These are phyloP conservation scores for Thymus quinquecostatus DNA, from an alignment of 257 asterid genomes.

Conservation along the genomic window DNA sequence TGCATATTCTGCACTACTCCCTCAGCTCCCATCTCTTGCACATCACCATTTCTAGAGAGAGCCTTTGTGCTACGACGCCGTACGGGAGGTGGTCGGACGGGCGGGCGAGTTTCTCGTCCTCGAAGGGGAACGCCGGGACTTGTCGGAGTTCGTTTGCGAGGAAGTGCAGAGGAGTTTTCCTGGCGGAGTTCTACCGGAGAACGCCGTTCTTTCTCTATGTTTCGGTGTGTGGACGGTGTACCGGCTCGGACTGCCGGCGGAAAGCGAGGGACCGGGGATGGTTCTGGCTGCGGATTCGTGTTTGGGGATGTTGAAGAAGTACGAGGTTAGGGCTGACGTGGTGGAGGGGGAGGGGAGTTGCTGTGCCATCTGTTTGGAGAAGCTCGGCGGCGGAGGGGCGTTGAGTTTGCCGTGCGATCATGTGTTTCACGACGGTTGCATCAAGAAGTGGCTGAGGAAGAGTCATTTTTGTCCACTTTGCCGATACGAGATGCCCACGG, in stretches of 20 bases:
- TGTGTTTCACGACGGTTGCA: slow-evolving; percentile 13
- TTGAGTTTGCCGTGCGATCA: not conserved
- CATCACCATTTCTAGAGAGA: too few relatives aligned
- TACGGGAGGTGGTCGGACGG: not conserved
- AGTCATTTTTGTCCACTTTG: slow-evolving; percentile 7
- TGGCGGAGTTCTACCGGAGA: not conserved
- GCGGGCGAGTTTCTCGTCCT: not conserved
- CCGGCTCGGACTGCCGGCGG: not conserved
- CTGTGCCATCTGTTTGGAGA: slow-evolving; percentile 1
- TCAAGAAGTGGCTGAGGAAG: not conserved
- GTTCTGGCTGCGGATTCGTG: not conserved
- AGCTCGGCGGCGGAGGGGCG: not conserved
- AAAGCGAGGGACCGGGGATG: not conserved
- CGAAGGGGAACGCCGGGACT: not conserved
- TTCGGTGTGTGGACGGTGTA: not conserved
- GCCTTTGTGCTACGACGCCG: too few relatives aligned
- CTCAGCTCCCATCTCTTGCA: too few relatives aligned
- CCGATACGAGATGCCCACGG: slow-evolving; percentile 8
- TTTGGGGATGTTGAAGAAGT: not conserved
- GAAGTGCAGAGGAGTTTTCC: not conserved
- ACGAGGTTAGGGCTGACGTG: not conserved
- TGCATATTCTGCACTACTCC: too few relatives aligned
- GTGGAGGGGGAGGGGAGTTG: not conserved
- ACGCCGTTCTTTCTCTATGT: not conserved
- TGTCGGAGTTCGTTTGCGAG: not conserved